Percentiles rank a stretch among this genome's conserved stretches.
These are phyloP conservation scores for Claviceps paspali DNA, from an alignment of 2,329 filamentous ascomycete species.

Conservation along the genomic window DNA sequence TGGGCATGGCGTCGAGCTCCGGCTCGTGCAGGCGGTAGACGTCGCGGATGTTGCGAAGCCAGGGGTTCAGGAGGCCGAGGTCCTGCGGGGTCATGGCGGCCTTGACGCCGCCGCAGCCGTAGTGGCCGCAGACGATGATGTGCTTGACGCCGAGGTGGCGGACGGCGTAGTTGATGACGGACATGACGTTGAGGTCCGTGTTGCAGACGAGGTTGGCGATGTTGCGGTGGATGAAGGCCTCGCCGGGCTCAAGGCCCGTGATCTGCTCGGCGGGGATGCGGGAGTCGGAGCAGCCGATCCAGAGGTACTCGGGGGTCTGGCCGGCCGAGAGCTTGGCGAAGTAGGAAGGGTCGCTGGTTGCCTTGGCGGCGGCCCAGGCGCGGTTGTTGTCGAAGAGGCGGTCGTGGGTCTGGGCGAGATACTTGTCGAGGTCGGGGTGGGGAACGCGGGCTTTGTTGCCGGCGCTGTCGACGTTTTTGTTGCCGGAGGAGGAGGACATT, in stretches of 20 bases:
- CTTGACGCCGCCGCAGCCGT: conserved; percentile 63
- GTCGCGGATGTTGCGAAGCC: conserved; percentile 60
- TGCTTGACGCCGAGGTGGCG: conserved; percentile 67
- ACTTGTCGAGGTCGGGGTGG: conserved; percentile 14
- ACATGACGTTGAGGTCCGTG: conserved; percentile 64
- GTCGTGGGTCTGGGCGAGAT: conserved; percentile 49
- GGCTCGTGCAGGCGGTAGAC: conserved; percentile 57
- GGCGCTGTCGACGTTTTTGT: neutral
- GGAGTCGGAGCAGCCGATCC: conserved; percentile 85
- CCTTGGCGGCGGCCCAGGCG: conserved; percentile 47
- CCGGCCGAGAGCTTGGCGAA: conserved; percentile 49
- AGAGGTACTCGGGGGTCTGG: conserved; percentile 58
- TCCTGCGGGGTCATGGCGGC: conserved; percentile 59
- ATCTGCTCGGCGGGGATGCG: conserved; percentile 86
- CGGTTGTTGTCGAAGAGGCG: conserved; percentile 55
- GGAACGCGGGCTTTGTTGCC: neutral
- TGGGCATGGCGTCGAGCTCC: conserved; percentile 48
- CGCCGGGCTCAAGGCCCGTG: conserved; percentile 68
- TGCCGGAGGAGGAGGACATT: conserved; percentile 2
- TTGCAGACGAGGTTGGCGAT: conserved; percentile 79
- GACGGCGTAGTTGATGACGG: conserved; percentile 79
- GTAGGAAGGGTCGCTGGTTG: conserved; percentile 44
- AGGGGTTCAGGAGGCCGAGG: conserved; percentile 55
- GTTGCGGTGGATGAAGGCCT: conserved; percentile 89
- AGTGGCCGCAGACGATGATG: conserved; percentile 66